A percentile compares a stretch with the other conserved stretches of the same genome.
Conservation (phyloP, 192 early-diverging fungal genomes). For the Entomortierella lignicola region DNA sequence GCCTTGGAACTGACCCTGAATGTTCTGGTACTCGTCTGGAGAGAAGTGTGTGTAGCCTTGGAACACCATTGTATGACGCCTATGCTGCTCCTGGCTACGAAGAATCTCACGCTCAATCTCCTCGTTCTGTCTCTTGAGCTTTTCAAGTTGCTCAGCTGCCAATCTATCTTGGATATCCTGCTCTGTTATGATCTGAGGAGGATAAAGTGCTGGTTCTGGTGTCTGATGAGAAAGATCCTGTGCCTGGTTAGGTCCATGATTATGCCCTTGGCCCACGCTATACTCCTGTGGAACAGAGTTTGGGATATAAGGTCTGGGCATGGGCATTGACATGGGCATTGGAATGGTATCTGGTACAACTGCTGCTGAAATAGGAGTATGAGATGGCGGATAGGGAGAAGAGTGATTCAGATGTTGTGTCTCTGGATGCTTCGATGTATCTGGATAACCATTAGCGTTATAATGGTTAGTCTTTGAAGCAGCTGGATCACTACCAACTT, state of each 20-base stretch:
- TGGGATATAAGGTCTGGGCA: slow-evolving; percentile 23
- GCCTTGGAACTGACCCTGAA: slow-evolving; percentile 8
- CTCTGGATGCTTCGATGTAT: background rate
- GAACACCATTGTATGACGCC: no score
- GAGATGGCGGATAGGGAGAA: slow-evolving; percentile 6
- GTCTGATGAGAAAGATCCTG: slow-evolving; percentile 14
- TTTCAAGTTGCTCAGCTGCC: slow-evolving; percentile 27
- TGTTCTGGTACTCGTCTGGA: slow-evolving; percentile 12
- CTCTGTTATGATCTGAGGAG: slow-evolving; percentile 41
- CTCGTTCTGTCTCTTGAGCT: slow-evolving; percentile 32
- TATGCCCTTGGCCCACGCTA: background rate
- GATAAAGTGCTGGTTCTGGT: slow-evolving; percentile 33
- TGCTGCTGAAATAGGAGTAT: background rate
- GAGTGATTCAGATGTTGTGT: slow-evolving; percentile 1
- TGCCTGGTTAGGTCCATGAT: background rate
- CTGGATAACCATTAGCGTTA: background rate
- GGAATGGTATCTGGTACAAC: background rate
- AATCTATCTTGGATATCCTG: slow-evolving; percentile 27
- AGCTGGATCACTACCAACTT: background rate
- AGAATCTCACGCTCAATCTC: slow-evolving; percentile 31
- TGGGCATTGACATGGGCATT: slow-evolving; percentile 34
- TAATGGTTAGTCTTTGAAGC: background rate
- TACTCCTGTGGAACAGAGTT: slow-evolving; percentile 15
- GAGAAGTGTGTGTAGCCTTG: slow-evolving; percentile 15
- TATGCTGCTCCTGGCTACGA: slow-evolving; percentile 12